Evolutionary conservation across 495 filamentous ascomycete species (phyloP).

Genomic region (Penicillium taxi): DNA sequence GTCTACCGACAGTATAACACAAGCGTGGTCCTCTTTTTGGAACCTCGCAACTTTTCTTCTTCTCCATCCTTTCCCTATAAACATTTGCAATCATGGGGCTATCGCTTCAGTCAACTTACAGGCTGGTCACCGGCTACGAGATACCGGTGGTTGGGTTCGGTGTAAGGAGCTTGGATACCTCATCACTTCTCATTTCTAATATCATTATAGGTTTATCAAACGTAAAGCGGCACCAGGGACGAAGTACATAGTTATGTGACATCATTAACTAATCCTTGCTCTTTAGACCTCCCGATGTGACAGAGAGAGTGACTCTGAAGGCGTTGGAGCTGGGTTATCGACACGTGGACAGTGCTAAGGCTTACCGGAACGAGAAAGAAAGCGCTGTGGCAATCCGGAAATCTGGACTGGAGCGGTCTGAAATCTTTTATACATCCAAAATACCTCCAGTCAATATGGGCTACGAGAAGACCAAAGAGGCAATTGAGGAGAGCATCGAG

Average conservation of each 20-base stretch:
- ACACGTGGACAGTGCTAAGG: constrained; percentile 52
- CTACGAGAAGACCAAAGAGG: constrained; percentile 44
- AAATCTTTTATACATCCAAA: constrained; percentile 53
- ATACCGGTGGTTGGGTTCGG: constrained; percentile 71
- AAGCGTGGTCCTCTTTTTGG: no score
- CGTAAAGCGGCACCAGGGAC: constrained; percentile 33
- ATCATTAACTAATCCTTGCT: constrained; percentile 4
- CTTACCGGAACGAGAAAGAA: constrained; percentile 48
- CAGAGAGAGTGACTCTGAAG: constrained; percentile 50
- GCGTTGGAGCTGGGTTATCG: constrained; percentile 65
- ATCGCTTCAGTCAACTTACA: constrained; percentile 55
- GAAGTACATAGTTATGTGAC: background rate
- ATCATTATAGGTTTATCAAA: constrained; percentile 59
- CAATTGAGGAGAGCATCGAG: constrained; percentile 41
- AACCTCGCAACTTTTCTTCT: no score
- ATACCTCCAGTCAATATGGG: constrained; percentile 37
- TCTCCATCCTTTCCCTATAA: no score
- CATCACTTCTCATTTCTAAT: constrained; percentile 2
- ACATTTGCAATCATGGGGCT: constrained; percentile 46
- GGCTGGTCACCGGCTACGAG: constrained; percentile 67
- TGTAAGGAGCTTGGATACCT: constrained; percentile 35
- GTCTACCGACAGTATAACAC: no score
- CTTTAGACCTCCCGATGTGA: constrained; percentile 43
- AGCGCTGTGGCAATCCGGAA: constrained; percentile 40
- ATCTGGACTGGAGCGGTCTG: constrained; percentile 36